Evolutionary conservation across 1,284 basidiomycete genomes (phyloP).

Genomic region (Porogramme epimiltina): DNA sequence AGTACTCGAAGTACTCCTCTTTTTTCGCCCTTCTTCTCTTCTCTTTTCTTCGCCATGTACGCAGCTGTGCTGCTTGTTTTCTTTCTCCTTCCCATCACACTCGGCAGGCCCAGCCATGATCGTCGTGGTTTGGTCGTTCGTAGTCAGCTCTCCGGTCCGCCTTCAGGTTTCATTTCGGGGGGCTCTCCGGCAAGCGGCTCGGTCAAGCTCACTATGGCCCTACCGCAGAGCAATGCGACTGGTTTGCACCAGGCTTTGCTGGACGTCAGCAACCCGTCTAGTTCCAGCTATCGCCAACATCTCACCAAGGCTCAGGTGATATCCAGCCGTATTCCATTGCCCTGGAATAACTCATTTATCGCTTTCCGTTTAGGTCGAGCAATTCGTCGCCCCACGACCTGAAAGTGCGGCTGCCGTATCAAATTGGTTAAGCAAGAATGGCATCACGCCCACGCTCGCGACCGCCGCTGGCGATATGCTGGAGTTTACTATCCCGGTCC

Average conservation of each 20-base stretch:
- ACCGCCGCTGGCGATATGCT: conserved; percentile 42
- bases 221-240: conserved; percentile 19
- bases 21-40: background rate
- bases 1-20: no score
- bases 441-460: conserved; percentile 27
- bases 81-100: background rate
- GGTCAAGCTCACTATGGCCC: conserved; percentile 27
- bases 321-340: background rate
- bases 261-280: conserved; percentile 17
- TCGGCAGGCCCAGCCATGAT: background rate
- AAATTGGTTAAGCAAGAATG: conserved; percentile 37
- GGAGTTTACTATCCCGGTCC: conserved; percentile 35
- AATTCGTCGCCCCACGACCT: conserved; percentile 34
- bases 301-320: conserved; percentile 10
- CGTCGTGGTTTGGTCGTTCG: background rate
- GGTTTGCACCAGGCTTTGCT: conserved; percentile 27
- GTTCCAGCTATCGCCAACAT: conserved; percentile 10
- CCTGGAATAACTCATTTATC: conserved; percentile 5
- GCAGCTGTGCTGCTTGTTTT: background rate
- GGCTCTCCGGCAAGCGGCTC: background rate
- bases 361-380: conserved; percentile 36
- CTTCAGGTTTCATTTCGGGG: background rate
- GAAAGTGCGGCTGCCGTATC: conserved; percentile 37
- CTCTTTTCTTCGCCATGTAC: background rate
- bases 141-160: background rate